Conservation (phyloP, 2,329 filamentous ascomycete genomes). For the Phyllosticta ampelicida region DNA sequence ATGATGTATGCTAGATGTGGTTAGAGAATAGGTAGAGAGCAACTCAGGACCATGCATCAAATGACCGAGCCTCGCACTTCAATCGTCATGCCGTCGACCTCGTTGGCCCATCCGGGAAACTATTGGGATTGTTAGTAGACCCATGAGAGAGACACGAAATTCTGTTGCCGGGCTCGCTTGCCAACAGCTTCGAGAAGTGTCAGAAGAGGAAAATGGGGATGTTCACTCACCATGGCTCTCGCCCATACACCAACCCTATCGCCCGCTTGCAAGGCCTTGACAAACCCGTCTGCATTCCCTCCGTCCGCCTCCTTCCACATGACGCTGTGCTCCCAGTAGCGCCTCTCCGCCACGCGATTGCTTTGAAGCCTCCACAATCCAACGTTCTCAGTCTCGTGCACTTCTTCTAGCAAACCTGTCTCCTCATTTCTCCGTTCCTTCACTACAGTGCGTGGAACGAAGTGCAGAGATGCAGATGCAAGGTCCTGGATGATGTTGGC, state of each 20-base stretch:
- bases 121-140: slow-evolving; percentile 12
- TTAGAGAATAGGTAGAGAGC: background rate
- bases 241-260: slow-evolving; percentile 23
- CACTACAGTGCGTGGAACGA: slow-evolving; percentile 13
- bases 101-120: slow-evolving; percentile 22
- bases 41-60: background rate
- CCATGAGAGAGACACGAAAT: background rate
- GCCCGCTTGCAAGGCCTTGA: slow-evolving; percentile 18
- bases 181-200: background rate
- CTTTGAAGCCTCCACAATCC: slow-evolving; percentile 23
- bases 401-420: slow-evolving; percentile 12
- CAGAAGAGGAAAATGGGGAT: background rate
- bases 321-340: background rate
- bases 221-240: slow-evolving; percentile 20
- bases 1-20: background rate
- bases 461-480: slow-evolving; percentile 9
- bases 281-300: slow-evolving; percentile 20
- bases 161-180: background rate
- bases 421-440: slow-evolving; percentile 14
- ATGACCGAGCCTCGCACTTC: slow-evolving; percentile 17
- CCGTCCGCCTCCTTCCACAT: slow-evolving; percentile 14
- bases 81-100: slow-evolving; percentile 16
- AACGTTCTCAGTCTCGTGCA: background rate
- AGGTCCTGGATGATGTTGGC: background rate
- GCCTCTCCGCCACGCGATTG: slow-evolving; percentile 18